phyloP scores from a whole-genome alignment of 106 monocot genomes.

The Hemerocallis citrina region DNA sequence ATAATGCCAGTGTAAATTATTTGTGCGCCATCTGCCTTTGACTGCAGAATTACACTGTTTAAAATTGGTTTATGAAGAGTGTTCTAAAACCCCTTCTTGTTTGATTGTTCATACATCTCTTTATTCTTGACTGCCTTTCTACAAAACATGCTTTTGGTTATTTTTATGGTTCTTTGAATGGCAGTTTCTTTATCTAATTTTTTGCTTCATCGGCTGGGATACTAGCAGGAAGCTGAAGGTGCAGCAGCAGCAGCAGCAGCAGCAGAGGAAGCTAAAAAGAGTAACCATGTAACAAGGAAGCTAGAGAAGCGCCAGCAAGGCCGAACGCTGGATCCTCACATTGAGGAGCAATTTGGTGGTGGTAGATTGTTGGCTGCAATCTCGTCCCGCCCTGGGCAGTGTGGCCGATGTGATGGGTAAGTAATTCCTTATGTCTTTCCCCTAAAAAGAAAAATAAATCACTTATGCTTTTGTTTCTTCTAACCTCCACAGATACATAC shows the following conservation, averaged over 20 bases:
- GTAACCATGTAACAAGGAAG: conserved; percentile 29
- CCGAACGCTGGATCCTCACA: conserved; percentile 37
- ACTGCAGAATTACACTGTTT: too few relatives aligned
- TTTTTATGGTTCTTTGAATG: too few relatives aligned
- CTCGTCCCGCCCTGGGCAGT: conserved; percentile 49
- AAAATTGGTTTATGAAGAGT: too few relatives aligned
- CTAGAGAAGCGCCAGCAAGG: conserved; percentile 32
- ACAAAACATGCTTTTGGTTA: too few relatives aligned
- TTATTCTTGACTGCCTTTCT: too few relatives aligned
- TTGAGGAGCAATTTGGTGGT: conserved; percentile 49
- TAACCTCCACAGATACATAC: conserved; percentile 7
- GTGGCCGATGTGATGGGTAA: conserved; percentile 23
- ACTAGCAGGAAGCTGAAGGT: conserved; percentile 33
- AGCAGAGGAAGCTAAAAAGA: conserved; percentile 24
- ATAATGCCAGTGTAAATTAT: too few relatives aligned
- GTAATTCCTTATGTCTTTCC: neutral
- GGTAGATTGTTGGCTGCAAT: conserved; percentile 41
- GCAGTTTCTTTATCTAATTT: too few relatives aligned
- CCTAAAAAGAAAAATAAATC: too few relatives aligned
- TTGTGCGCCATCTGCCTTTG: too few relatives aligned
- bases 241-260: conserved; percentile 13
- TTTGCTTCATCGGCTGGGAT: too few relatives aligned
- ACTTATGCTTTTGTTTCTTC: neutral
- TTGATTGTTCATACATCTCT: too few relatives aligned
- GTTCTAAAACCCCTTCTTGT: too few relatives aligned